A percentile compares a stretch with the other conserved stretches of the same genome.
phyloP scores from a whole-genome alignment of 129 eudicot genomes.

The Escallonia herrerae region DNA sequence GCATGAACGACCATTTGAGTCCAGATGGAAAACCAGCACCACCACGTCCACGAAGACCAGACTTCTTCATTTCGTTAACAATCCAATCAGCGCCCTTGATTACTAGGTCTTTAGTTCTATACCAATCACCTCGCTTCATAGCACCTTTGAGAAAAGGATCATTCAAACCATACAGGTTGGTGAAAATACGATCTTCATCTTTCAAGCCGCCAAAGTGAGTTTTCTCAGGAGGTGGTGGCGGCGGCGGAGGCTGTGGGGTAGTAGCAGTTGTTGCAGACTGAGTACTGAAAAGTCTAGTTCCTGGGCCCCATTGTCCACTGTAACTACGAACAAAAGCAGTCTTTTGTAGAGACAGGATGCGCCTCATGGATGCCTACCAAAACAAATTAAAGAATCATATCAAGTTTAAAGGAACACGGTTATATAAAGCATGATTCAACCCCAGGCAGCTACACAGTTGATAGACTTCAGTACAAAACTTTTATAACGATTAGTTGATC shows the following conservation, averaged over 20 bases:
- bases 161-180: conserved; percentile 78
- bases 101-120: conserved; percentile 90
- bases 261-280: conserved; percentile 73
- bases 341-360: conserved; percentile 67
- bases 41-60: conserved; percentile 98
- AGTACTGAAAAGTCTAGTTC: conserved; percentile 62
- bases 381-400: conserved; percentile 5
- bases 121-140: conserved; percentile 96
- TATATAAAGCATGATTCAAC: too few relatives aligned
- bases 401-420: not conserved
- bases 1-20: conserved; percentile 98
- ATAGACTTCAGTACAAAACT: too few relatives aligned
- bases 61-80: conserved; percentile 87
- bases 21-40: conserved; percentile 99
- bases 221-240: conserved; percentile 94
- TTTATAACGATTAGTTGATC: too few relatives aligned
- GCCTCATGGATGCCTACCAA: conserved; percentile 67
- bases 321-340: conserved; percentile 38
- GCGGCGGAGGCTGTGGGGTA: conserved; percentile 67
- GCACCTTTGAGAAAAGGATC: conserved; percentile 99
- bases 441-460: too few relatives aligned
- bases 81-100: conserved; percentile 94
- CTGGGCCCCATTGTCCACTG: conserved; percentile 33
- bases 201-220: conserved; percentile 96
- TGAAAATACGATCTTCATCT: conserved; percentile 98